These are phyloP conservation scores for Epichloe festucae DNA, from an alignment of 2,329 filamentous ascomycete genomes.

Conservation along the genomic window DNA sequence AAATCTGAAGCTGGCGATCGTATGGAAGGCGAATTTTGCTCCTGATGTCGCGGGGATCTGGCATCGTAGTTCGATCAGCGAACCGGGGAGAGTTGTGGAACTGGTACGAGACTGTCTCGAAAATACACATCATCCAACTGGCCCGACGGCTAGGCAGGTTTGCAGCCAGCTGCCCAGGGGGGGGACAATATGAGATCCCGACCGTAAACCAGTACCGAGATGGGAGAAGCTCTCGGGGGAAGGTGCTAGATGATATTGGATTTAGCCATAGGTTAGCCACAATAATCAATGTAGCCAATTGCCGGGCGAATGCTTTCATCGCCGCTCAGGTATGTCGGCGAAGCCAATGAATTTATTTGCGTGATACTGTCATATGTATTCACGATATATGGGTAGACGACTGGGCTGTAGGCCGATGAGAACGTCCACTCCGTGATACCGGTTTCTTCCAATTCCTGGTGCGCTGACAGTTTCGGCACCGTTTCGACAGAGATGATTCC, in stretches of 20 bases:
- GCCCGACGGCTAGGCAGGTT: not conserved
- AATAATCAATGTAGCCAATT: constrained; percentile 39
- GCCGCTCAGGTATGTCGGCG: no score
- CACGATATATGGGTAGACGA: no score
- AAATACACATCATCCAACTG: not conserved
- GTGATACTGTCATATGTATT: no score
- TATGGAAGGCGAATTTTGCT: no score
- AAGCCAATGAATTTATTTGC: no score
- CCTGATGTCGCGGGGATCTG: no score
- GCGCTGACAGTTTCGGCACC: no score
- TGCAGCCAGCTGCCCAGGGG: constrained; percentile 18
- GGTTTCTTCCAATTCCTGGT: no score
- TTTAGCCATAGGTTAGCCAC: constrained; percentile 46
- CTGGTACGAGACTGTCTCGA: not conserved
- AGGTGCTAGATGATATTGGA: constrained; percentile 40
- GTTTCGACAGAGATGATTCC: no score
- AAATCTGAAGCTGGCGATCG: no score
- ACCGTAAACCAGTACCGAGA: constrained; percentile 51
- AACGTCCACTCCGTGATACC: no score
- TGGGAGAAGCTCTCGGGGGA: constrained; percentile 49
- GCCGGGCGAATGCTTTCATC: constrained; percentile 42
- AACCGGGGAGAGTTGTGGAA: not conserved
- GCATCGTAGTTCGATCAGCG: constrained; percentile 2
- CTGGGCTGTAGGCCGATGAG: no score
- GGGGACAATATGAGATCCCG: constrained; percentile 47